Percentiles rank a stretch among this genome's conserved stretches.
These are phyloP conservation scores for Ceratobasidium sp. DNA, from an alignment of 1,284 basidiomycete genomes.

Conservation along the genomic window DNA sequence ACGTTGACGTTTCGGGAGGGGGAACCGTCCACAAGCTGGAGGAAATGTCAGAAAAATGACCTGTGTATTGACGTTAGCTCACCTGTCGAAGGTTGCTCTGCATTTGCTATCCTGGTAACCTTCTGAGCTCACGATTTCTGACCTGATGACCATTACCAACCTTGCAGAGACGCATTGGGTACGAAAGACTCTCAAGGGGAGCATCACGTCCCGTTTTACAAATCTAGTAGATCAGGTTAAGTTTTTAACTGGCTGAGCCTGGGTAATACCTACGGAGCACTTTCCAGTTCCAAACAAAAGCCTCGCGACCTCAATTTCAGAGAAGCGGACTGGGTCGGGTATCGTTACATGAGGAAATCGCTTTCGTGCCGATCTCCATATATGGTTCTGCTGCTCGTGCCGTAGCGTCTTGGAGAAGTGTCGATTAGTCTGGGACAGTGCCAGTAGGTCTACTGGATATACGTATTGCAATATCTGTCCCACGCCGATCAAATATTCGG, in stretches of 20 bases:
- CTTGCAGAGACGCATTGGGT: slow-evolving; percentile 12
- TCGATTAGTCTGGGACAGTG: not conserved
- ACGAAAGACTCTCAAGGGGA: not conserved
- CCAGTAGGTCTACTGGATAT: slow-evolving; percentile 5
- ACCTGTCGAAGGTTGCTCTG: not conserved
- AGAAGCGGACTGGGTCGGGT: slow-evolving; percentile 27
- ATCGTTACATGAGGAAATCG: slow-evolving; percentile 22
- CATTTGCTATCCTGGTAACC: not conserved
- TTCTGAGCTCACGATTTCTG: not conserved
- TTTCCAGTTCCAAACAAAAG: slow-evolving; percentile 10
- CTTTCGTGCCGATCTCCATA: slow-evolving; percentile 20
- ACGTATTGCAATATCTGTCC: slow-evolving; percentile 29
- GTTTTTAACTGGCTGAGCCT: not conserved
- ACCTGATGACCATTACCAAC: not conserved
- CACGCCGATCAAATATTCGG: not conserved
- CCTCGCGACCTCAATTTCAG: slow-evolving; percentile 16
- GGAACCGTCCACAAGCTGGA: slow-evolving; percentile 3
- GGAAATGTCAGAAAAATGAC: not conserved
- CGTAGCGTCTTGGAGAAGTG: slow-evolving; percentile 11
- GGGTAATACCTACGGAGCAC: slow-evolving; percentile 12
- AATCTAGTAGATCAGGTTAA: slow-evolving; percentile 2
- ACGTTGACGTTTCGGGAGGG: not conserved
- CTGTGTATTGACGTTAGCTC: not conserved
- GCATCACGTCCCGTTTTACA: not conserved
- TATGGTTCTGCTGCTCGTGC: slow-evolving; percentile 7